Base-by-base conservation (phyloP, 73 alveolate species). In the Stentor roeselii region DNA sequence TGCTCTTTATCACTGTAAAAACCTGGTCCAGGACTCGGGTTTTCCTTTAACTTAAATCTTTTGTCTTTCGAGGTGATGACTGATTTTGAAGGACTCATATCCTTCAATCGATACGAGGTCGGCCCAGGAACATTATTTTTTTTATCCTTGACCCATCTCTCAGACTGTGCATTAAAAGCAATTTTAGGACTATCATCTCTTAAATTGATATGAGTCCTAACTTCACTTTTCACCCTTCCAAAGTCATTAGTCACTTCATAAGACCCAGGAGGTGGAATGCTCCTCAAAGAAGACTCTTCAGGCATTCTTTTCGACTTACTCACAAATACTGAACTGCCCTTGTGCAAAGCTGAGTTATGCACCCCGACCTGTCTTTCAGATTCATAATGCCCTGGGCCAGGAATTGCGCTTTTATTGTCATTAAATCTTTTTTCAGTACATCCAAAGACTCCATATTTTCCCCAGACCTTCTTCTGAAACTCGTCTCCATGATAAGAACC, bases 391-490 rank as follows among this genome's bases (percentile, higher is more conserved):
- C 82, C 82, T 30, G 82, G 82, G 21, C 82, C 82, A 11, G 82
- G 82, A 14, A 35, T 35, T n/a, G n/a, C n/a, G n/a, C n/a, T n/a
- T n/a, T n/a, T n/a, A n/a, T n/a, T n/a, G n/a, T n/a, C 37, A n/a
- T 83, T 88, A 59, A 91, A 91, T 59, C 96, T 88, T 84, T 90
- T 88, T 75, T 91, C 96, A 2, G 96, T 91, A 6, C 92, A 82
- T 83, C 96, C 96, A 84, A 90, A 90, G 4, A 90, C 96, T 3
- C 96, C 96, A 42, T 90, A 58, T 77, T 90, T 90, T 2, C 96
- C 96, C 93, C 91, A 87, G 14, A 90, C 87, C 78, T 90, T 90
- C 31, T 84, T 83, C 42, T 91, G 59, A 11, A 90, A 6, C 21
- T 59, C 50, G n/a, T 87, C 93, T 40, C 50, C 83, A 36, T 74